Percentiles rank a stretch among this genome's conserved stretches.
These are phyloP conservation scores for Pythium phragmitis DNA, from an alignment of 352 stramenopile species.

Conservation along the genomic window DNA sequence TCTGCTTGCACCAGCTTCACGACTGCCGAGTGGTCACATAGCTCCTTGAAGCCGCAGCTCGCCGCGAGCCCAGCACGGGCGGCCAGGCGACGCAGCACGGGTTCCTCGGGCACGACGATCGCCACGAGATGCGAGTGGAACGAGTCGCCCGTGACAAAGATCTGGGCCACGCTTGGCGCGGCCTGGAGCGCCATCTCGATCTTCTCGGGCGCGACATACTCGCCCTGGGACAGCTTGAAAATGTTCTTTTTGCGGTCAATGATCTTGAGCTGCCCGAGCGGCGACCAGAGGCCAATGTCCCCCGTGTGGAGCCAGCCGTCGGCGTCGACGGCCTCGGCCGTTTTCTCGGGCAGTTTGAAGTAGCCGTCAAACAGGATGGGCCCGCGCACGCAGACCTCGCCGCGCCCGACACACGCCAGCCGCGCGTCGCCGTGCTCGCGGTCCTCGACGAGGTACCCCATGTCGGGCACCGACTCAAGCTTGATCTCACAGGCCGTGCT, in stretches of 20 bases:
- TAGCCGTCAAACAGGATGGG: slow-evolving; percentile 91
- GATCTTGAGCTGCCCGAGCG: slow-evolving; percentile 89
- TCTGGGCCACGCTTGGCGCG: slow-evolving; percentile 90
- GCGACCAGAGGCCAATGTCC: slow-evolving; percentile 95
- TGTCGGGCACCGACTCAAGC: slow-evolving; percentile 95
- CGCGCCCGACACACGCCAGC: slow-evolving; percentile 46
- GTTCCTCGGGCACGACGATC: slow-evolving; percentile 88
- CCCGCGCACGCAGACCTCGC: slow-evolving; percentile 77
- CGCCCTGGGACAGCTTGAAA: slow-evolving; percentile 93
- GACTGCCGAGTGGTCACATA: slow-evolving; percentile 53
- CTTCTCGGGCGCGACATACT: slow-evolving; percentile 97
- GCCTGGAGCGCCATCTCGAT: slow-evolving; percentile 94
- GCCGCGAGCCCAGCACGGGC: slow-evolving; percentile 37
- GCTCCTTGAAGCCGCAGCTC: slow-evolving; percentile 32
- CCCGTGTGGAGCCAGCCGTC: slow-evolving; percentile 97
- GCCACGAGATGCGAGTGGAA: slow-evolving; percentile 94
- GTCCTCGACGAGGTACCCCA: slow-evolving; percentile 93
- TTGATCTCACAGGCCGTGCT: slow-evolving; percentile 88
- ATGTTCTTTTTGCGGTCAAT: slow-evolving; percentile 94
- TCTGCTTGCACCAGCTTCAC: slow-evolving; percentile 45
- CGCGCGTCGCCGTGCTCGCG: slow-evolving; percentile 41
- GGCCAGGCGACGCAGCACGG: slow-evolving; percentile 34
- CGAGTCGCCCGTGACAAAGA: slow-evolving; percentile 96
- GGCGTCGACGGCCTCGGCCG: slow-evolving; percentile 86
- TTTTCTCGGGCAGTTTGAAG: slow-evolving; percentile 94